Base-by-base conservation (phyloP, 768 basidiomycete genomes). In the Agaricus subrufescens region DNA sequence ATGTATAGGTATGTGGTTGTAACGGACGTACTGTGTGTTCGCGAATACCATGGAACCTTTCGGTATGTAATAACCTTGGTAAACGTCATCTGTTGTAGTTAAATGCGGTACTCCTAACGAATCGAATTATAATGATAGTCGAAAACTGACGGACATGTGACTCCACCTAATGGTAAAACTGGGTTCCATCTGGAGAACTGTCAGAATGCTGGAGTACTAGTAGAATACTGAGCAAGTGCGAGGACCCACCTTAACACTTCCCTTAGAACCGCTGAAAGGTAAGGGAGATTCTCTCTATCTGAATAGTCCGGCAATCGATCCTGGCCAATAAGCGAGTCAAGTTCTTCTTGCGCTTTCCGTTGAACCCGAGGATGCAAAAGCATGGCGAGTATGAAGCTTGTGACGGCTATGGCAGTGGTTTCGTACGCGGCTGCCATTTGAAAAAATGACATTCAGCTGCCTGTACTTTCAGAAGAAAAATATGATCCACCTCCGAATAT, bases 301-400 rank as follows among this genome's bases (percentile, higher is more conserved):
- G 58, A 56, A 42, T 68, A 68, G 31, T 56, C 54, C 3, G 67
- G 68, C 4, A 70, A 54, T 5, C 62, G 60, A 11, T 58, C 58
- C 31, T 46, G 30, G 2, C 52, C 59, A 10, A 69, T 42, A 1
- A 66, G 49, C 1, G 52, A 38, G 52, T 71, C 69, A 6, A 73
- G 56, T 50, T 73, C 63, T 47, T 55, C 46, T 61, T 55, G 62
- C 25, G 61, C 62, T 39, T 58, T 65, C 34, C 37, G 38, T 39
- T 57, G 56, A 29, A 62, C 49, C 3, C 61, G 56, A 9, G 62
- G 62, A 26, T 46, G 42, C 27, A 46, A 29, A 1, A 46, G 38
- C 60, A 58, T 58, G 3, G 53, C 42, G 3, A 58, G 38, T 5
- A 57, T 46, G n/a, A 57, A 57, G 12, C 34, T 37, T 31, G 19